These are phyloP conservation scores for Brassica balearica DNA, from an alignment of 441 rosid genomes.

Conservation along the genomic window DNA sequence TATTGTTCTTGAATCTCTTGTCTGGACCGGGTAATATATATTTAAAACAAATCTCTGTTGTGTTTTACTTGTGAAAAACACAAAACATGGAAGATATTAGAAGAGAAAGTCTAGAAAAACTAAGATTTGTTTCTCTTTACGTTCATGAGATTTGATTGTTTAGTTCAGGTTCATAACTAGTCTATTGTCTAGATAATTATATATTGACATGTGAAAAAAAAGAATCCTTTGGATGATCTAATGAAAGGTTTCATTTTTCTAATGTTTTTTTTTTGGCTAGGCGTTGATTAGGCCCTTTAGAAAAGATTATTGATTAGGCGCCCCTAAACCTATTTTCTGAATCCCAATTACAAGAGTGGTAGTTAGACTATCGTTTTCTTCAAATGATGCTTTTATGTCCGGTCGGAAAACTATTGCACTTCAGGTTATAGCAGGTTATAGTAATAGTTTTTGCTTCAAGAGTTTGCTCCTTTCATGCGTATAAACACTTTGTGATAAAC, in stretches of 20 bases:
- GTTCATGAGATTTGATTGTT: background rate
- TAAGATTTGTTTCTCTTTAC: background rate
- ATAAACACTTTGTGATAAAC: background rate
- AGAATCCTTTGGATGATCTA: conserved; percentile 11
- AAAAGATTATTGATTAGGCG: background rate
- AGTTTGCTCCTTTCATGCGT: background rate
- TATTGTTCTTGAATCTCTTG: conserved; percentile 35
- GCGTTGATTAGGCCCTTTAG: background rate
- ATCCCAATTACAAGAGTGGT: background rate
- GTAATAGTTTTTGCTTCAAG: conserved; percentile 12
- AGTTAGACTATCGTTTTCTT: background rate
- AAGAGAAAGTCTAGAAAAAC: background rate
- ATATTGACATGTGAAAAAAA: background rate
- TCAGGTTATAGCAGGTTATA: background rate
- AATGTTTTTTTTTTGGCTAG: background rate
- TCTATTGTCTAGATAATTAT: background rate
- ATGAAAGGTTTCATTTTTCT: conserved; percentile 1
- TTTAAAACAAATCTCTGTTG: background rate
- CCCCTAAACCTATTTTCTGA: background rate
- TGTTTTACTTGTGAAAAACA: conserved; percentile 6
- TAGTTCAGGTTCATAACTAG: background rate
- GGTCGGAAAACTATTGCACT: background rate
- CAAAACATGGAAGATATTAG: conserved; percentile 16
- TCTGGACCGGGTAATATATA: background rate
- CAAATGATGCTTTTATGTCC: background rate